phyloP scores from a whole-genome alignment of 1,284 basidiomycete species.

The Pholiota adiposa region DNA sequence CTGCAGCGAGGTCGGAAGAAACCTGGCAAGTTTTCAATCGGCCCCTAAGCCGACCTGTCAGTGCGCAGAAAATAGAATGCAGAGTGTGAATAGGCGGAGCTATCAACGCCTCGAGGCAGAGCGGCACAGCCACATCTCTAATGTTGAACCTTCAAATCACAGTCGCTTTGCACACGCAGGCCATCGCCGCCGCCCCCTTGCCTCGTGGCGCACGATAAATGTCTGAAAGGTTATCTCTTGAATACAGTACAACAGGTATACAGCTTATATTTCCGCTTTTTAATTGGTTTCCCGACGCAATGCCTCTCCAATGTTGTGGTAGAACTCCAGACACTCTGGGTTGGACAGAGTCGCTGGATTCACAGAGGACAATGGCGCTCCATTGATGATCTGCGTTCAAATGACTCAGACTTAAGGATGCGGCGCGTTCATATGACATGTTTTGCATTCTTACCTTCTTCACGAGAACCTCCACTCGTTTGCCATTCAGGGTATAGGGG shows the following conservation, averaged over 20 bases:
- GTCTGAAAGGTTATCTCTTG: background rate
- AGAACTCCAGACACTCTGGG: constrained; percentile 73
- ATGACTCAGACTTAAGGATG: constrained; percentile 24
- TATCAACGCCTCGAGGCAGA: constrained; percentile 34
- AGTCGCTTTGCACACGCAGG: constrained; percentile 17
- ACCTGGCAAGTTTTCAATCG: constrained; percentile 20
- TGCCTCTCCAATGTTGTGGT: constrained; percentile 57
- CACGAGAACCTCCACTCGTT: constrained; percentile 83
- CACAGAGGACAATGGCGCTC: constrained; percentile 69
- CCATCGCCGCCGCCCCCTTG: constrained; percentile 11
- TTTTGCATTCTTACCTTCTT: constrained; percentile 62
- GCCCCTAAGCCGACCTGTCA: constrained; percentile 8
- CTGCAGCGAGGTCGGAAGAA: constrained; percentile 25
- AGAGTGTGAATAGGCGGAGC: constrained; percentile 19
- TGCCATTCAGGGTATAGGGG: constrained; percentile 87
- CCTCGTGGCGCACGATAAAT: constrained; percentile 8
- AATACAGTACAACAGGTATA: background rate
- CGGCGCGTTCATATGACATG: constrained; percentile 17
- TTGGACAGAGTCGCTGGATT: constrained; percentile 82
- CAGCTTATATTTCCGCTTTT: constrained; percentile 3
- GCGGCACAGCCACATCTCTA: constrained; percentile 34
- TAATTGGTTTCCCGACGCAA: constrained; percentile 43
- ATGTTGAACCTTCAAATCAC: constrained; percentile 9
- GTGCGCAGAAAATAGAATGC: background rate
- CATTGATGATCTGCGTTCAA: constrained; percentile 72